Evolutionary conservation across 176 grass and related monocot genomes (phyloP).

Genomic region (Dactylis glomerata): DNA sequence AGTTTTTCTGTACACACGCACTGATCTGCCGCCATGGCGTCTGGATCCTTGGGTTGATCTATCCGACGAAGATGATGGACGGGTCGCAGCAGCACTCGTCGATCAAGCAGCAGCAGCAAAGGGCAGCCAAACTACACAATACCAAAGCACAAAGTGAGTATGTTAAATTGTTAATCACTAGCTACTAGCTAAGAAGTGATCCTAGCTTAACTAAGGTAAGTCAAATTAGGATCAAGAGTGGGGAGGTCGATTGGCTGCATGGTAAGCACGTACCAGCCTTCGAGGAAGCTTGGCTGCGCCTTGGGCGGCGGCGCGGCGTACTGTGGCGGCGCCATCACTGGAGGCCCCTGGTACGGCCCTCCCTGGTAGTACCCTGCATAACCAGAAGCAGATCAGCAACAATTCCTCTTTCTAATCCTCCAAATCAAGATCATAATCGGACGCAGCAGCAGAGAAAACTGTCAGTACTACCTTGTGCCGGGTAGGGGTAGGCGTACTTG

Average conservation of each 20-base stretch:
- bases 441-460: neutral
- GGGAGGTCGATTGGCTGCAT: too few relatives aligned
- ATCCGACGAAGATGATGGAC: constrained; percentile 44
- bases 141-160: neutral
- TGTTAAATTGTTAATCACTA: neutral
- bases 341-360: constrained; percentile 74
- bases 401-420: neutral
- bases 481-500: constrained; percentile 80
- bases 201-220: too few relatives aligned
- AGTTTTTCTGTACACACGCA: neutral
- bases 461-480: constrained; percentile 49
- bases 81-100: constrained; percentile 91
- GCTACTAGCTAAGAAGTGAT: too few relatives aligned
- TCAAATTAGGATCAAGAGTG: too few relatives aligned
- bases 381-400: neutral
- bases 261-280: constrained; percentile 57
- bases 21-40: neutral
- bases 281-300: constrained; percentile 47
- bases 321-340: constrained; percentile 89
- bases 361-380: constrained; percentile 42
- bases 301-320: constrained; percentile 59
- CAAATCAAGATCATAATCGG: neutral
- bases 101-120: constrained; percentile 69
- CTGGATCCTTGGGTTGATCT: neutral
- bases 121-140: constrained; percentile 55